A percentile compares a stretch with the other conserved stretches of the same genome.
phyloP scores from a whole-genome alignment of 495 filamentous ascomycete species.

The Penicillium robsamsonii region DNA sequence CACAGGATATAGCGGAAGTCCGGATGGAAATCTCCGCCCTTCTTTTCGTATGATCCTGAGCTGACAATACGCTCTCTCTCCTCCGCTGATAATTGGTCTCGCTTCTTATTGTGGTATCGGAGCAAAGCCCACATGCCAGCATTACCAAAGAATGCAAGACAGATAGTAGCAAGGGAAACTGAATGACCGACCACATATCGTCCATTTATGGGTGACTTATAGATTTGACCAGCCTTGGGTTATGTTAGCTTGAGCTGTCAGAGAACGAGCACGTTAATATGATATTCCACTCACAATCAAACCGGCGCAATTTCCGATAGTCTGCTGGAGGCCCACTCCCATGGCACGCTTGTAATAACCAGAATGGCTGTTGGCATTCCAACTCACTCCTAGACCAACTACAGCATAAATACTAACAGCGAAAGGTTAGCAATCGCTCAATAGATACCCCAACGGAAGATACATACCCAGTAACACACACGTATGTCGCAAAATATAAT shows the following conservation, averaged over 20 bases:
- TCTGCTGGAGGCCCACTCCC: slow-evolving; percentile 18
- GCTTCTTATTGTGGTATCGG: slow-evolving; percentile 14
- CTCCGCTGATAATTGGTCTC: slow-evolving; percentile 9
- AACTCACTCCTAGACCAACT: slow-evolving; percentile 16
- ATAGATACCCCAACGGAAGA: neutral
- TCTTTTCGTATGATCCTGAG: slow-evolving; percentile 17
- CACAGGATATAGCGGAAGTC: slow-evolving; percentile 18
- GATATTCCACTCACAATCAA: slow-evolving; percentile 12
- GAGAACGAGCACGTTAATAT: neutral
- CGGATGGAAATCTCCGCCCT: slow-evolving; percentile 18
- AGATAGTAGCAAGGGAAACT: slow-evolving; percentile 17
- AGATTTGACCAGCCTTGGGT: slow-evolving; percentile 17
- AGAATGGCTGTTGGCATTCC: slow-evolving; percentile 20
- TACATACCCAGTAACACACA: slow-evolving; percentile 20
- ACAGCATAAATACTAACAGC: slow-evolving; percentile 4
- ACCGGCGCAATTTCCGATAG: slow-evolving; percentile 19
- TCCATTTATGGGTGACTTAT: slow-evolving; percentile 13
- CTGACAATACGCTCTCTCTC: slow-evolving; percentile 13
- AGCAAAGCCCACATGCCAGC: slow-evolving; percentile 12
- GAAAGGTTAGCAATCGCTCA: neutral
- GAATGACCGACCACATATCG: slow-evolving; percentile 18
- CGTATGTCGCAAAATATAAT: slow-evolving; percentile 20
- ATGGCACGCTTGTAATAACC: slow-evolving; percentile 19
- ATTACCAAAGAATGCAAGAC: slow-evolving; percentile 15
- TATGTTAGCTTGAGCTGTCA: neutral